phyloP scores from a whole-genome alignment of 257 asterid genomes.

The Misopates orontium region DNA sequence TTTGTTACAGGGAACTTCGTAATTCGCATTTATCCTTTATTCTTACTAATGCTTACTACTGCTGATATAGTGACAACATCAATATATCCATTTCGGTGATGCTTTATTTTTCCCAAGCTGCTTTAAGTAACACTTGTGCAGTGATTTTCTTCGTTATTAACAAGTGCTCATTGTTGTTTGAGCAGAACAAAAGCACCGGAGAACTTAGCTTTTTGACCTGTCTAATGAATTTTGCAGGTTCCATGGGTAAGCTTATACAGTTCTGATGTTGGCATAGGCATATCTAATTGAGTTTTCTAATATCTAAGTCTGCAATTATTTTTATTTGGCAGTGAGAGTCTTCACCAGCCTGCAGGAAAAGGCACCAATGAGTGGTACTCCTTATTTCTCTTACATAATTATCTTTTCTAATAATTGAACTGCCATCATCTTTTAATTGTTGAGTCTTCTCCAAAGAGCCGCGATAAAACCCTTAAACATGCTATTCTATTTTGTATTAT shows the following conservation, averaged over 20 bases:
- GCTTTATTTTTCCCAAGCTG: too few species aligned
- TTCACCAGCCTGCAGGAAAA: slow-evolving; percentile 93
- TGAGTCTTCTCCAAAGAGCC: too few species aligned
- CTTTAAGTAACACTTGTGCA: neutral
- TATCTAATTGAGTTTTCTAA: neutral
- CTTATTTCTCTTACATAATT: slow-evolving; percentile 1
- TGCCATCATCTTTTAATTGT: neutral
- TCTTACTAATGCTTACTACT: too few species aligned
- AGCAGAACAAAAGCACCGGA: slow-evolving; percentile 92
- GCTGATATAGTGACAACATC: too few species aligned
- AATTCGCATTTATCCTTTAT: too few species aligned
- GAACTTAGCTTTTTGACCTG: slow-evolving; percentile 92
- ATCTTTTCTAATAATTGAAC: slow-evolving; percentile 6
- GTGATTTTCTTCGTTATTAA: neutral
- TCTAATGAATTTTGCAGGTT: slow-evolving; percentile 85
- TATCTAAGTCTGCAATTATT: slow-evolving; percentile 14
- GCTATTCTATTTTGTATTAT: too few species aligned
- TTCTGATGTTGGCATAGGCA: neutral
- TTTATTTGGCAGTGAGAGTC: slow-evolving; percentile 71
- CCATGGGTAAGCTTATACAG: slow-evolving; percentile 64
- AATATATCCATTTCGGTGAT: too few species aligned
- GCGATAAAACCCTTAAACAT: too few species aligned
- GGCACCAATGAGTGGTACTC: slow-evolving; percentile 87
- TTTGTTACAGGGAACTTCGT: too few species aligned
- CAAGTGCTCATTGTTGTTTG: slow-evolving; percentile 28